Conservation (phyloP, 1,284 basidiomycete species). For the Ustilago lituana region DNA sequence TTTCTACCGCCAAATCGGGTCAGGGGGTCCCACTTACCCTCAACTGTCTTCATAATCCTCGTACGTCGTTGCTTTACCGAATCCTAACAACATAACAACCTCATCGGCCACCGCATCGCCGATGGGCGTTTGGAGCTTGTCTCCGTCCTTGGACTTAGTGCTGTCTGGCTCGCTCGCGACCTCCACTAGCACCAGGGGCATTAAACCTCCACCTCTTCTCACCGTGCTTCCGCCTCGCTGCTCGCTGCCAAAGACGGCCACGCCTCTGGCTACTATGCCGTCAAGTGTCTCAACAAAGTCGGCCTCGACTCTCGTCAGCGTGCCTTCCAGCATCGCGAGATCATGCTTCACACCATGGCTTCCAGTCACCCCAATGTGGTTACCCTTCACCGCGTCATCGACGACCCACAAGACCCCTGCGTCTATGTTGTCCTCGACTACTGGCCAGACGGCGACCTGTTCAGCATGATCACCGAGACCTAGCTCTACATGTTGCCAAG, state of each 20-base stretch:
- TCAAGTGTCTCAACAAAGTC: constrained; percentile 61
- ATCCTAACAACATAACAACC: constrained; percentile 61
- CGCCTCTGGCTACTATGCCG: constrained; percentile 69
- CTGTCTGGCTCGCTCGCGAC: constrained; percentile 77
- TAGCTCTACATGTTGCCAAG: too few species aligned
- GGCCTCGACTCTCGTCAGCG: constrained; percentile 76
- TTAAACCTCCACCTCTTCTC: constrained; percentile 43
- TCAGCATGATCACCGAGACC: too few species aligned
- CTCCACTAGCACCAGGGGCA: constrained; percentile 53
- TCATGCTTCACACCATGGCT: constrained; percentile 59
- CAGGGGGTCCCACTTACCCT: not conserved
- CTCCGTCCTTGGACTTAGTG: constrained; percentile 89
- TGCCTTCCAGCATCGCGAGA: constrained; percentile 67
- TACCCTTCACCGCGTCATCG: constrained; percentile 86
- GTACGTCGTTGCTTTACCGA: constrained; percentile 6
- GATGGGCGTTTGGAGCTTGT: constrained; percentile 78
- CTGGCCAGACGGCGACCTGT: constrained; percentile 85
- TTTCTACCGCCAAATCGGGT: constrained; percentile 12
- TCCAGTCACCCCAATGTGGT: constrained; percentile 82
- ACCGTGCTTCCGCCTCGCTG: constrained; percentile 37
- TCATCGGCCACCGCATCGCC: constrained; percentile 68
- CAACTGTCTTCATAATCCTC: constrained; percentile 25
- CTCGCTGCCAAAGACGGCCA: constrained; percentile 49
- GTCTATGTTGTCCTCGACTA: constrained; percentile 76
- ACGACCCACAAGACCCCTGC: constrained; percentile 71